Conservation (phyloP, 2,329 filamentous ascomycete genomes). For the Penicillium sp. region DNA sequence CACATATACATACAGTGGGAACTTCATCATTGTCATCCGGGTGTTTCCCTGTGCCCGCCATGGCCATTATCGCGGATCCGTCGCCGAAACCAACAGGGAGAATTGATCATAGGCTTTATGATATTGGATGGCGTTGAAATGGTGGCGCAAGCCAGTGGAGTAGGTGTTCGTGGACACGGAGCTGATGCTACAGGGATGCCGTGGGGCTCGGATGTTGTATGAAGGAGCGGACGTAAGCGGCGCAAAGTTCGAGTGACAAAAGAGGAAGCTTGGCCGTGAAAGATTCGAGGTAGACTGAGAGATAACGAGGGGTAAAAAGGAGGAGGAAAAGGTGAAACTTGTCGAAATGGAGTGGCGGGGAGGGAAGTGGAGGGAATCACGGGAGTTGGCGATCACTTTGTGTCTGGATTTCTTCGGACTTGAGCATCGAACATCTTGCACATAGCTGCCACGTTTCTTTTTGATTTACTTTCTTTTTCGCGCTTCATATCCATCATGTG, state of each 20-base stretch:
- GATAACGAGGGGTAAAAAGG: conserved; percentile 4
- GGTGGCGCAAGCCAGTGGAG: background rate
- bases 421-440: background rate
- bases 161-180: conserved; percentile 10
- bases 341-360: conserved; percentile 25
- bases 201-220: conserved; percentile 6
- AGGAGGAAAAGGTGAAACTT: conserved; percentile 10
- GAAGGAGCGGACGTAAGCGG: conserved; percentile 6
- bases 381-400: conserved; percentile 26
- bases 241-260: conserved; percentile 11
- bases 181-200: conserved; percentile 12
- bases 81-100: conserved; percentile 21
- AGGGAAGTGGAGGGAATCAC: conserved; percentile 29
- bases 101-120: conserved; percentile 33
- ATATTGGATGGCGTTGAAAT: conserved; percentile 5
- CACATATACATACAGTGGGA: conserved; percentile 36
- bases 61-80: conserved; percentile 30
- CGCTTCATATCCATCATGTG: conserved; percentile 26
- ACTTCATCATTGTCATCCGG: conserved; percentile 38
- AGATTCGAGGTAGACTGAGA: background rate
- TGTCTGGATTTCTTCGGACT: conserved; percentile 16
- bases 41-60: conserved; percentile 37
- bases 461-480: background rate
- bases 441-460: background rate
- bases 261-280: conserved; percentile 2